phyloP scores from a whole-genome alignment of 768 basidiomycete species.

The Artomyces pyxidatus region DNA sequence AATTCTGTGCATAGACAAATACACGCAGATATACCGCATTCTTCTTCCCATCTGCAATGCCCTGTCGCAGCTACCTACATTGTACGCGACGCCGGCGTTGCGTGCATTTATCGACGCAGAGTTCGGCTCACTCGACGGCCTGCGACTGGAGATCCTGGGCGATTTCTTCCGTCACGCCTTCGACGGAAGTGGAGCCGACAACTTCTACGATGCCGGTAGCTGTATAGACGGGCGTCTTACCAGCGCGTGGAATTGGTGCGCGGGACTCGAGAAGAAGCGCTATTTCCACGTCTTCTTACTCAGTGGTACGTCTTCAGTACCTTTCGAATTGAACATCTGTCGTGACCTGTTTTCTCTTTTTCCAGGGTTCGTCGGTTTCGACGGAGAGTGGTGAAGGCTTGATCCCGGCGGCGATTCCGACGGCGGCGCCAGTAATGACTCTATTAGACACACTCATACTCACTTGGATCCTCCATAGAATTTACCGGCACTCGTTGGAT shows the following conservation, averaged over 20 bases:
- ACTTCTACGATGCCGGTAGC: conserved; percentile 84
- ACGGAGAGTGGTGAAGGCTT: conserved; percentile 65
- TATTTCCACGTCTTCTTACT: conserved; percentile 77
- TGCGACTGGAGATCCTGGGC: conserved; percentile 60
- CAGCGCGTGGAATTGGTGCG: conserved; percentile 92
- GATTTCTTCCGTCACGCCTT: conserved; percentile 88
- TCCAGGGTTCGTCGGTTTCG: conserved; percentile 75
- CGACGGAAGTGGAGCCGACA: conserved; percentile 87
- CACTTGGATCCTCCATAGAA: no score
- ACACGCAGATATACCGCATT: conserved; percentile 88
- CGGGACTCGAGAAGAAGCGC: conserved; percentile 75
- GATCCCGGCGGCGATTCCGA: no score
- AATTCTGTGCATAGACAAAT: conserved; percentile 48
- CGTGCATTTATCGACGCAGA: conserved; percentile 74
- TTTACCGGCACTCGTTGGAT: no score
- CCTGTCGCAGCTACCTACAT: conserved; percentile 59
- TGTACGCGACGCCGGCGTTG: conserved; percentile 62
- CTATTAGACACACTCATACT: no score
- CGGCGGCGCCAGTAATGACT: no score
- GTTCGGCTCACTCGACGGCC: conserved; percentile 68
- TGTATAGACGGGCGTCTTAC: conserved; percentile 80
- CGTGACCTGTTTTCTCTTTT: conserved; percentile 2
- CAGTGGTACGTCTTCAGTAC: conserved; percentile 41
- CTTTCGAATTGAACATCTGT: not conserved
- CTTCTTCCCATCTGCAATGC: conserved; percentile 82